Evolutionary conservation across 805 yeast genomes (phyloP).

Genomic region (Myxozyma geophila): DNA sequence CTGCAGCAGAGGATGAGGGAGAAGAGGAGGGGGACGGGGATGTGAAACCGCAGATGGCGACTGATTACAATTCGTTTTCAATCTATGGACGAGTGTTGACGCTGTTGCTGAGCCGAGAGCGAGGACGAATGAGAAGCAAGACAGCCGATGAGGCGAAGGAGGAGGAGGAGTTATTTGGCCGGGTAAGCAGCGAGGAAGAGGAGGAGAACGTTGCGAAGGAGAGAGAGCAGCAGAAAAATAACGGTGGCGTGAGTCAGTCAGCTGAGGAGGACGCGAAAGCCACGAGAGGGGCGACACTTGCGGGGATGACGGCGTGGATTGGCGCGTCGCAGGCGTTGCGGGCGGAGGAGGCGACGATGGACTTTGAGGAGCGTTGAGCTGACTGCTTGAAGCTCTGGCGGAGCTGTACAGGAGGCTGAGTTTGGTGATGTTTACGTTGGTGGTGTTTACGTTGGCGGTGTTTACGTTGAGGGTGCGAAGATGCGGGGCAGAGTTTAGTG

Average conservation of each 20-base stretch:
- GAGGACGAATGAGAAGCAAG: not conserved
- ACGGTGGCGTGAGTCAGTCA: too few species aligned
- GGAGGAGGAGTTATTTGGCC: constrained; percentile 9
- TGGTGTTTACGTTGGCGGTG: too few species aligned
- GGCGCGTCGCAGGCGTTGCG: constrained; percentile 20
- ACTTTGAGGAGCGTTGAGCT: constrained; percentile 15
- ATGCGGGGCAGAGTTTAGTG: too few species aligned
- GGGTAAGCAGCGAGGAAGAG: constrained; percentile 7
- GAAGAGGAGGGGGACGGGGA: constrained; percentile 16
- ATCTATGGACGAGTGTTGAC: constrained; percentile 19
- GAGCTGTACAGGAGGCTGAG: too few species aligned
- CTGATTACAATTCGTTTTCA: constrained; percentile 10
- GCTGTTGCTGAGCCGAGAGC: constrained; percentile 8
- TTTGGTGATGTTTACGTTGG: too few species aligned
- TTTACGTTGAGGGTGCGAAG: too few species aligned
- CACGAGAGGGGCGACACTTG: constrained; percentile 2
- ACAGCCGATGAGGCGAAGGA: not conserved
- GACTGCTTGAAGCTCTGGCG: not conserved
- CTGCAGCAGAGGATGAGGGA: not conserved
- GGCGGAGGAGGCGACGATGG: constrained; percentile 10
- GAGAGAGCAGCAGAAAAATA: not conserved
- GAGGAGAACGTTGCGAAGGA: not conserved
- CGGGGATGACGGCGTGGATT: constrained; percentile 24
- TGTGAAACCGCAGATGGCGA: constrained; percentile 17
- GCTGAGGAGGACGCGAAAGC: not conserved